Evolutionary conservation across 805 yeast genomes (phyloP).

Genomic region (Starmerella floris): DNA sequence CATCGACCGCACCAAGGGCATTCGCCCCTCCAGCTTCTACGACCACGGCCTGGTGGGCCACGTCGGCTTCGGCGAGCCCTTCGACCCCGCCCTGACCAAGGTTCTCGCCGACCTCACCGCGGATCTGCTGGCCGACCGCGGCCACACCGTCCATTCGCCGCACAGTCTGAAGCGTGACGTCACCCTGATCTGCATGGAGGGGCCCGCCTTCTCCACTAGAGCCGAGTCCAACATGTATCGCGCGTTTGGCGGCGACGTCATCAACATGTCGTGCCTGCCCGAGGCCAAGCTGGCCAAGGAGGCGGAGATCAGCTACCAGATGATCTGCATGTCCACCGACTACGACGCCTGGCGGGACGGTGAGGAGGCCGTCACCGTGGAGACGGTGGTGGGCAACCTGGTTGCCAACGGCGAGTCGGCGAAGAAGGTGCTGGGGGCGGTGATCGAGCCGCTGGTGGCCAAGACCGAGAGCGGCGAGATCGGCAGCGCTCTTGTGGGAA

Average conservation of each 20-base stretch:
- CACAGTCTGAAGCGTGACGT: conserved; percentile 44
- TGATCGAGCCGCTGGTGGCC: conserved; percentile 54
- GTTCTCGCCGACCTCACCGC: conserved; percentile 39
- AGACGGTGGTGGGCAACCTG: conserved; percentile 82
- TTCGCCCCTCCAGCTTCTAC: conserved; percentile 77
- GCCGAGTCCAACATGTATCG: conserved; percentile 85
- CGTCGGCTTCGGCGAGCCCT: conserved; percentile 95
- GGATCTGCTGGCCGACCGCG: conserved; percentile 27
- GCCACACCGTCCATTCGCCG: conserved; percentile 54
- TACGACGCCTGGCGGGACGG: conserved; percentile 96
- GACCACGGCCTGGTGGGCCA: conserved; percentile 93
- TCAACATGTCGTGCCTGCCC: conserved; percentile 95
- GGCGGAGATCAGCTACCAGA: conserved; percentile 92
- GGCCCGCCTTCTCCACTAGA: conserved; percentile 93
- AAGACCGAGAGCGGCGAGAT: conserved; percentile 44
- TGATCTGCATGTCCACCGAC: conserved; percentile 98
- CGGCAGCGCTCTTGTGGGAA: conserved; percentile 59
- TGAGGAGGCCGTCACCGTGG: conserved; percentile 97
- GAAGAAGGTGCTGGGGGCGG: conserved; percentile 52
- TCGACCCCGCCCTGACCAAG: conserved; percentile 59
- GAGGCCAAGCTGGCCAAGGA: conserved; percentile 94
- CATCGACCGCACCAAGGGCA: conserved; percentile 94
- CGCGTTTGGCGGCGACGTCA: conserved; percentile 85
- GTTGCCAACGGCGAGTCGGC: conserved; percentile 82
- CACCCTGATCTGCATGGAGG: conserved; percentile 94